Percentiles rank a stretch among this genome's conserved stretches.
Conservation (phyloP, 257 asterid species). For the Solanum commersonii region DNA sequence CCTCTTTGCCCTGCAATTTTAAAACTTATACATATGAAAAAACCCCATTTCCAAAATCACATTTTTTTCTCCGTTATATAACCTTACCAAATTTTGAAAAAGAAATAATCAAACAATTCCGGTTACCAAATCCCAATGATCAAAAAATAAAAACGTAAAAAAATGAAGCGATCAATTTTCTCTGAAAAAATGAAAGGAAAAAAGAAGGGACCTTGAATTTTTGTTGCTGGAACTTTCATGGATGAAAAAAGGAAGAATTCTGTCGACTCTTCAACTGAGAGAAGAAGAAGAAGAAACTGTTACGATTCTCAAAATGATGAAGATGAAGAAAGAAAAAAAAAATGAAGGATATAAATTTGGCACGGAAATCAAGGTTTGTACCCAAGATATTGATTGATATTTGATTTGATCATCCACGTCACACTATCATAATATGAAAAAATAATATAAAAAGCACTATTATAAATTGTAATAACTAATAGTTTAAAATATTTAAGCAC, state of each 20-base stretch:
- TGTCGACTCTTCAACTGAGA: background rate
- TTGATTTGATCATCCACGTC: background rate
- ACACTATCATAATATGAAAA: too few species aligned
- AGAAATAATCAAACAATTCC: background rate
- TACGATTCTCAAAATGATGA: background rate
- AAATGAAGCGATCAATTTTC: background rate
- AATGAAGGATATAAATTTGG: background rate
- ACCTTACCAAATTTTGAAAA: background rate
- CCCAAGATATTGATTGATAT: background rate
- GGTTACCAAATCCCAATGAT: background rate
- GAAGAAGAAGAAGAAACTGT: background rate
- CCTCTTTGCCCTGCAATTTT: background rate
- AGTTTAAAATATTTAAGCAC: background rate
- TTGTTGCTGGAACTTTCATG: conserved; percentile 43
- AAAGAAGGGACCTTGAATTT: conserved; percentile 37
- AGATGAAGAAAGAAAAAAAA: background rate
- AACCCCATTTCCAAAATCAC: background rate
- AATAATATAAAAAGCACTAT: too few species aligned
- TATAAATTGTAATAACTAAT: background rate
- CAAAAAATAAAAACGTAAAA: background rate
- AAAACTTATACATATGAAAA: background rate
- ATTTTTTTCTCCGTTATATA: background rate
- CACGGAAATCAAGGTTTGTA: background rate
- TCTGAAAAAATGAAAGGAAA: background rate
- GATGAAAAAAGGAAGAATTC: background rate